These are phyloP conservation scores for Pascua guehoae DNA, from an alignment of 1,284 basidiomycete genomes.

Conservation along the genomic window DNA sequence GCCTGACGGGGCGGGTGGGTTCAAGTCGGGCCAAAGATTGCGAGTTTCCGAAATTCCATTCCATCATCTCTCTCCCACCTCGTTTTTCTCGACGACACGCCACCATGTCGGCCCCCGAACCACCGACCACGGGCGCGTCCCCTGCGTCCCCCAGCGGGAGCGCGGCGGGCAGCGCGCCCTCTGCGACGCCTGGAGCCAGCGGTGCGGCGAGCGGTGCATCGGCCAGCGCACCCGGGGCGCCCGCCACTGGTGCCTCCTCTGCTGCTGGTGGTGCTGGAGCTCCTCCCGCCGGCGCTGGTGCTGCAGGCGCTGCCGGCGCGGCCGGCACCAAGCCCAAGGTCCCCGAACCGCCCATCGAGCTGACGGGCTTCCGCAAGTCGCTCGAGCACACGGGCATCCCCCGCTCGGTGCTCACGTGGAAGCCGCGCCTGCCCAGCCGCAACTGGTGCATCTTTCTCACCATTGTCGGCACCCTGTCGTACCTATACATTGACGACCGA, in stretches of 20 bases:
- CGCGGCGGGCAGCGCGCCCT: too few relatives aligned
- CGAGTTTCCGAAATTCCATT: conserved; percentile 4
- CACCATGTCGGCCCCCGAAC: not conserved
- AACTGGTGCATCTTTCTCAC: conserved; percentile 86
- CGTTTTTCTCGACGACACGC: not conserved
- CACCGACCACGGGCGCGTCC: not conserved
- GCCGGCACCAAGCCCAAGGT: too few relatives aligned
- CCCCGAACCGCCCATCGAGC: not conserved
- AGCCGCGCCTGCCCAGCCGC: conserved; percentile 67
- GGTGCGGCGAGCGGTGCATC: too few relatives aligned
- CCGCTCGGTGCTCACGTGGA: conserved; percentile 49
- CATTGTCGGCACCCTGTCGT: conserved; percentile 65
- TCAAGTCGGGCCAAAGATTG: too few relatives aligned
- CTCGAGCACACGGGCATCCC: conserved; percentile 53
- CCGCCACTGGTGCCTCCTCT: too few relatives aligned
- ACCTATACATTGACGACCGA: conserved; percentile 80
- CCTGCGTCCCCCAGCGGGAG: too few relatives aligned
- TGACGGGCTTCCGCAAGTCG: conserved; percentile 41
- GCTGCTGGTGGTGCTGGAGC: too few relatives aligned
- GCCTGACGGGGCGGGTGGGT: too few relatives aligned
- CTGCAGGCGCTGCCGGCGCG: too few relatives aligned
- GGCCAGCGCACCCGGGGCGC: too few relatives aligned
- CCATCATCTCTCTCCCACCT: not conserved
- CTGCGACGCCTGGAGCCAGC: too few relatives aligned
- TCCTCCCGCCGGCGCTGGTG: too few relatives aligned